phyloP scores from a whole-genome alignment of 495 filamentous ascomycete genomes.

The Penicillium canescens region DNA sequence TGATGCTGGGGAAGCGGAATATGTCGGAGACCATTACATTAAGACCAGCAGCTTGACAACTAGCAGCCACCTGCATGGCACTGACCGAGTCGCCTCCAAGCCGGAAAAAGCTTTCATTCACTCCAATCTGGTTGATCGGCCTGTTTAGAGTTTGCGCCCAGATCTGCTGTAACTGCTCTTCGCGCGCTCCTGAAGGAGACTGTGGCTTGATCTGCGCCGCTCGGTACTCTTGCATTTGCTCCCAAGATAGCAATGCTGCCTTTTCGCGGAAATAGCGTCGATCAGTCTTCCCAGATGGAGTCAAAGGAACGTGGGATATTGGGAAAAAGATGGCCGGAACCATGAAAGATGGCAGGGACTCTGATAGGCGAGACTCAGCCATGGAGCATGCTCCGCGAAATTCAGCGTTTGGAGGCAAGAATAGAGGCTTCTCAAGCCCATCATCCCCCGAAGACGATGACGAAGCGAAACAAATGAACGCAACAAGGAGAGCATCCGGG shows the following conservation, averaged over 20 bases:
- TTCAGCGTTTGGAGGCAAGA: slow-evolving; percentile 3
- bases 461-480: slow-evolving; percentile 34
- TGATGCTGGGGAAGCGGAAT: slow-evolving; percentile 16
- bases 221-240: slow-evolving; percentile 6
- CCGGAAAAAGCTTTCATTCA: slow-evolving; percentile 24
- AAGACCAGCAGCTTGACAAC: slow-evolving; percentile 2
- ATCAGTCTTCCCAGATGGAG: slow-evolving; percentile 22
- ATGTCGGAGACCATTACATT: slow-evolving; percentile 9
- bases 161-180: slow-evolving; percentile 25
- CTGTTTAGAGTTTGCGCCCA: slow-evolving; percentile 24
- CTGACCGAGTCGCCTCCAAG: slow-evolving; percentile 23
- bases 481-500: not conserved
- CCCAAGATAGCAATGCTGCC: not conserved
- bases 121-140: slow-evolving; percentile 26
- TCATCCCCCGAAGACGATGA: slow-evolving; percentile 10
- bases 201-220: not conserved
- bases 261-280: slow-evolving; percentile 1
- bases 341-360: slow-evolving; percentile 10
- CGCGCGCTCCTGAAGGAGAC: slow-evolving; percentile 7
- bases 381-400: not conserved
- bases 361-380: not conserved
- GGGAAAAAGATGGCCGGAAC: slow-evolving; percentile 4
- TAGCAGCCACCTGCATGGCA: slow-evolving; percentile 17
- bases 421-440: too few species aligned
- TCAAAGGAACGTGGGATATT: slow-evolving; percentile 6